These are phyloP conservation scores for Drechslerella dactyloides DNA, from an alignment of 2,329 filamentous ascomycete species.

Conservation along the genomic window DNA sequence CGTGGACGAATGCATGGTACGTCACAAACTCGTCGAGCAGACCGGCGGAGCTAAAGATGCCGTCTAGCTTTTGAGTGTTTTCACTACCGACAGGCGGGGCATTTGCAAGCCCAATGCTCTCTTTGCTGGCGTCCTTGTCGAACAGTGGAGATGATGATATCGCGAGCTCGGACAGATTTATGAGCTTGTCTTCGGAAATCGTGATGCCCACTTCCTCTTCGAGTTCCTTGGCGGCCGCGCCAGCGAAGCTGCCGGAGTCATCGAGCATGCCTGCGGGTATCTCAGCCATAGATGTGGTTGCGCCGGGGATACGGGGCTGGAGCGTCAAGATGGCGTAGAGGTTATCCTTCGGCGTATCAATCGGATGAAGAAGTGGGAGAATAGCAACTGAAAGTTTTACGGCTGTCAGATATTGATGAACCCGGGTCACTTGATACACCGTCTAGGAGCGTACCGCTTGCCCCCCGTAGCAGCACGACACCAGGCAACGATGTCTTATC, in stretches of 20 bases:
- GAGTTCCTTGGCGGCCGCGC: constrained; percentile 68
- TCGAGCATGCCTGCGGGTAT: constrained; percentile 68
- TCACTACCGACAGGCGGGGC: constrained; percentile 15
- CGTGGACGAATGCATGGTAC: constrained; percentile 66
- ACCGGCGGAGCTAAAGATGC: constrained; percentile 39
- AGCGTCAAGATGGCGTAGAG: constrained; percentile 67
- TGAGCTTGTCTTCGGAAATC: constrained; percentile 62
- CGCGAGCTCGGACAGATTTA: constrained; percentile 64
- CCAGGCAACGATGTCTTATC: constrained; percentile 64
- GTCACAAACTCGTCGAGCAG: constrained; percentile 65
- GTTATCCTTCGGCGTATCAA: constrained; percentile 55
- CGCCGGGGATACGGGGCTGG: constrained; percentile 66
- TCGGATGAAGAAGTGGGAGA: constrained; percentile 31
- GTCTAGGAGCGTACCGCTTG: constrained; percentile 69
- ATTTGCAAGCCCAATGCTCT: constrained; percentile 34
- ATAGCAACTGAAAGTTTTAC: constrained; percentile 19
- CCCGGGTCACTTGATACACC: too few species aligned
- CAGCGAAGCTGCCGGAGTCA: constrained; percentile 64
- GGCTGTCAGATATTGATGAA: not conserved
- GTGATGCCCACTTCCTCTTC: constrained; percentile 67
- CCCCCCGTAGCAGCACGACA: constrained; percentile 66
- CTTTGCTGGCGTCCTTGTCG: constrained; percentile 16
- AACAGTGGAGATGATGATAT: constrained; percentile 52
- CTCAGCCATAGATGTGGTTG: constrained; percentile 65
- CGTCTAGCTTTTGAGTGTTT: constrained; percentile 21